Conservation (phyloP, 768 basidiomycete genomes). For the Lactarius sp. region DNA sequence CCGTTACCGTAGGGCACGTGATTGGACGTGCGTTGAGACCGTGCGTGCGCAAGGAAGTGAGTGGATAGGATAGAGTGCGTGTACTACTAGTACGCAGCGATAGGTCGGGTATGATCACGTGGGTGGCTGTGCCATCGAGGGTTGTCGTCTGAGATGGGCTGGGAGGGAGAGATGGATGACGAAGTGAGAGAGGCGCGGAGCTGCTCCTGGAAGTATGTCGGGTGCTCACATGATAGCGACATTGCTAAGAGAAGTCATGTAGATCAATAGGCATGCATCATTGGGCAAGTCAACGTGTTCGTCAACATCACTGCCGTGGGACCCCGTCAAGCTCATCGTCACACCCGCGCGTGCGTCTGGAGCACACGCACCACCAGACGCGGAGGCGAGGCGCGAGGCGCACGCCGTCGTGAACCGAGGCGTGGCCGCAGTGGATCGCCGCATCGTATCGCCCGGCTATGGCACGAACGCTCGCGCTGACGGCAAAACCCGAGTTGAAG, state of each 20-base stretch:
- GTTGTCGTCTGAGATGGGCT: too few species aligned
- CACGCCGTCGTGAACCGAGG: conserved; percentile 84
- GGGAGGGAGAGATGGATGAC: too few species aligned
- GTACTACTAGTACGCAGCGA: too few species aligned
- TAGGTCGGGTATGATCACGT: too few species aligned
- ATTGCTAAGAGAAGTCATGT: conserved; percentile 80
- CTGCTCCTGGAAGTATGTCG: conserved; percentile 36
- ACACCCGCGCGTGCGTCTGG: conserved; percentile 29
- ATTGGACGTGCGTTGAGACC: conserved; percentile 72
- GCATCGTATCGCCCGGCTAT: conserved; percentile 78
- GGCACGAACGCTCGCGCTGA: conserved; percentile 82
- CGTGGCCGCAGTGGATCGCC: conserved; percentile 87
- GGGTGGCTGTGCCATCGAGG: too few species aligned
- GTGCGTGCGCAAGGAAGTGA: conserved; percentile 41
- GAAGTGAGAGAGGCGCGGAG: not conserved
- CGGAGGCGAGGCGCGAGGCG: conserved; percentile 27
- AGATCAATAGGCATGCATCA: conserved; percentile 87
- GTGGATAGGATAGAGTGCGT: conserved; percentile 69
- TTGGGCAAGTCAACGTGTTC: conserved; percentile 37
- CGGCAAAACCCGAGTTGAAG: conserved; percentile 93
- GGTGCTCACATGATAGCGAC: conserved; percentile 57
- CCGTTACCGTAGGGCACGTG: conserved; percentile 29
- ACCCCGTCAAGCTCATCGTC: conserved; percentile 23
- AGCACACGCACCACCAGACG: too few species aligned
- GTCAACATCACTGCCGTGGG: too few species aligned